A percentile compares a stretch with the other conserved stretches of the same genome.
These are phyloP conservation scores for Blastomyces emzantsi DNA, from an alignment of 2,329 filamentous ascomycete genomes.

Conservation along the genomic window DNA sequence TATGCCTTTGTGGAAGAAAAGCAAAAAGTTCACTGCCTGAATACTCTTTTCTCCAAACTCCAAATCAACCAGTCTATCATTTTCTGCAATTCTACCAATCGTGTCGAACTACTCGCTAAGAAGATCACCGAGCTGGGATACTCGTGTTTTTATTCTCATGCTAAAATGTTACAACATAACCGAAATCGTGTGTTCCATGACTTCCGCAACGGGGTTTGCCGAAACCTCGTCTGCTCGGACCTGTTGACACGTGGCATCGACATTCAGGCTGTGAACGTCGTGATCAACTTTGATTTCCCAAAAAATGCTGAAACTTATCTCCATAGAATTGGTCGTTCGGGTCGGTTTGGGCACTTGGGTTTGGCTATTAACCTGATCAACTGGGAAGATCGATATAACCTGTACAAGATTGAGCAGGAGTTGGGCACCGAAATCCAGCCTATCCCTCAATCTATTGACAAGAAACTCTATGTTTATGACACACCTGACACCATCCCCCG, in stretches of 20 bases:
- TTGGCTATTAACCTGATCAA: slow-evolving; percentile 98
- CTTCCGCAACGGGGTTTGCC: slow-evolving; percentile 95
- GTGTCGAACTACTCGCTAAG: slow-evolving; percentile 93
- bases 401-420: slow-evolving; percentile 98
- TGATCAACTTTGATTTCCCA: slow-evolving; percentile 99
- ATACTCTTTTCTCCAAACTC: slow-evolving; percentile 96
- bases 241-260: slow-evolving; percentile 97
- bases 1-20: slow-evolving; percentile 99
- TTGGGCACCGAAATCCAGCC: slow-evolving; percentile 94
- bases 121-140: slow-evolving; percentile 99
- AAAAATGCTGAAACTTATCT: slow-evolving; percentile 99
- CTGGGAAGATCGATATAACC: slow-evolving; percentile 97
- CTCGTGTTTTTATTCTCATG: slow-evolving; percentile 99
- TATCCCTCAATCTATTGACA: slow-evolving; percentile 92
- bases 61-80: slow-evolving; percentile 99
- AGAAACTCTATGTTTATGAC: slow-evolving; percentile 97
- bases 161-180: slow-evolving; percentile 89
- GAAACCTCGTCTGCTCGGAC: slow-evolving; percentile 96
- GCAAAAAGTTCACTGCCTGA: slow-evolving; percentile 97
- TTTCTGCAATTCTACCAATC: slow-evolving; percentile 99
- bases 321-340: slow-evolving; percentile 95
- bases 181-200: slow-evolving; percentile 99
- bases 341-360: slow-evolving; percentile 92
- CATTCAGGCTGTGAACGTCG: slow-evolving; percentile 97
- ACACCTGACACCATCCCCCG: slow-evolving; percentile 90